A percentile compares a stretch with the other conserved stretches of the same genome.
Evolutionary conservation across 2,329 filamentous ascomycete species (phyloP).

Genomic region (Cercospora zeina): DNA sequence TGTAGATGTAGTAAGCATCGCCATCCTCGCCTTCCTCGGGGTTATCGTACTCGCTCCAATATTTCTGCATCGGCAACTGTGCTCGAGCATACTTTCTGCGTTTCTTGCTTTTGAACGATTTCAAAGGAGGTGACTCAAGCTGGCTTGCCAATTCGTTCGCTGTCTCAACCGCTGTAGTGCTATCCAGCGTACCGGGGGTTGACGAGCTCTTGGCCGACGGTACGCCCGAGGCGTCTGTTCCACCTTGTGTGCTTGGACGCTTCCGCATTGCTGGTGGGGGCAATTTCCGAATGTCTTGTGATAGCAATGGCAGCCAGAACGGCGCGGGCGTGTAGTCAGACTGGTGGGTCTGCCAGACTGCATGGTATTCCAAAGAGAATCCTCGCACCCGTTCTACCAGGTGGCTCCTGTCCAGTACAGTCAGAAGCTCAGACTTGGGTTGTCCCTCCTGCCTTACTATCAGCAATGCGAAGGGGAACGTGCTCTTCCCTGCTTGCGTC

Average conservation of each 20-base stretch:
- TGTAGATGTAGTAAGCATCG: conserved; percentile 67
- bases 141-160: conserved; percentile 39
- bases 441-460: conserved; percentile 53
- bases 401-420: conserved; percentile 47
- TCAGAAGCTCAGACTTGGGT: conserved; percentile 43
- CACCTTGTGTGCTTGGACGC: conserved; percentile 29
- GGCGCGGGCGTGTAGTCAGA: conserved; percentile 49
- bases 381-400: conserved; percentile 54
- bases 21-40: conserved; percentile 67
- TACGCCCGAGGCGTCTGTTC: conserved; percentile 22
- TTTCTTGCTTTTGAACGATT: conserved; percentile 48
- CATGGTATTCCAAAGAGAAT: conserved; percentile 57
- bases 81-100: conserved; percentile 38
- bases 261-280: conserved; percentile 43
- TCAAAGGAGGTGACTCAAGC: conserved; percentile 44
- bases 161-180: conserved; percentile 39
- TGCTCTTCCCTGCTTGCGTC: conserved; percentile 19
- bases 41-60: conserved; percentile 88
- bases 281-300: conserved; percentile 56
- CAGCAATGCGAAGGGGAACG: conserved; percentile 56
- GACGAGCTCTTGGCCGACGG: conserved; percentile 41
- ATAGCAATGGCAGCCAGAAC: conserved; percentile 52
- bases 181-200: conserved; percentile 39
- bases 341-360: conserved; percentile 52
- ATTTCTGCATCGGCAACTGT: conserved; percentile 44